These are phyloP conservation scores for Monosporascus sp. DNA, from an alignment of 2,329 filamentous ascomycete species.

Conservation along the genomic window DNA sequence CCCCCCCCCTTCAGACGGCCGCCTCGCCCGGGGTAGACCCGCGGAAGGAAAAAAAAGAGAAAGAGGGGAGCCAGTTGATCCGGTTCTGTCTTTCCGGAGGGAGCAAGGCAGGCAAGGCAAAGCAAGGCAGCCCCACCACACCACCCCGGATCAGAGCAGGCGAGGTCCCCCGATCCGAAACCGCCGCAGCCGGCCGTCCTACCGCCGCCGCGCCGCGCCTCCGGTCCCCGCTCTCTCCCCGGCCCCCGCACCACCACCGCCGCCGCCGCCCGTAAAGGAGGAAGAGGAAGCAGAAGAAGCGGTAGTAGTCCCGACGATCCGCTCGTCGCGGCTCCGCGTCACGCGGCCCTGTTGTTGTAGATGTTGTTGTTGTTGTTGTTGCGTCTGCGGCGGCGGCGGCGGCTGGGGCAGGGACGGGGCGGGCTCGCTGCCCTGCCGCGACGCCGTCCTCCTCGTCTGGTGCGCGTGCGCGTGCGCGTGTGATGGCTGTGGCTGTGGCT, in stretches of 20 bases:
- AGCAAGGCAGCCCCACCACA: too few species aligned
- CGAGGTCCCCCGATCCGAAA: background rate
- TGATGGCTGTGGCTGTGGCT: constrained; percentile 8
- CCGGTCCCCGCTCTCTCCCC: constrained; percentile 2
- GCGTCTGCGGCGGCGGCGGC: constrained; percentile 10
- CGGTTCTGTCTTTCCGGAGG: too few species aligned
- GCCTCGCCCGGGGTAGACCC: too few species aligned
- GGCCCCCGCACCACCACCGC: too few species aligned
- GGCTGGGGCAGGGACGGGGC: background rate
- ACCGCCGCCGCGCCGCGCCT: constrained; percentile 8
- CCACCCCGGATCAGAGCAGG: background rate
- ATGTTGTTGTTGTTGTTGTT: too few species aligned
- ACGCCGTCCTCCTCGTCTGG: constrained; percentile 5
- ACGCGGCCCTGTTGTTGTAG: constrained; percentile 10
- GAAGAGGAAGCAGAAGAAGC: too few species aligned
- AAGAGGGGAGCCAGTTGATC: too few species aligned
- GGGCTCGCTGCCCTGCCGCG: constrained; percentile 1
- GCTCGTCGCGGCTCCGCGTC: constrained; percentile 26
- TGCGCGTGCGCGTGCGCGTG: constrained; percentile 2
- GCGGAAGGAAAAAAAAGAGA: too few species aligned
- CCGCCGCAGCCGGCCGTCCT: background rate
- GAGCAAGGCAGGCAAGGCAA: too few species aligned
- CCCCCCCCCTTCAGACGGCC: too few species aligned
- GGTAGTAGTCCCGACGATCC: constrained; percentile 13
- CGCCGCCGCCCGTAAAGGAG: too few species aligned